Base-by-base conservation (phyloP, 2,329 filamentous ascomycete genomes). In the Alternaria postmessia region DNA sequence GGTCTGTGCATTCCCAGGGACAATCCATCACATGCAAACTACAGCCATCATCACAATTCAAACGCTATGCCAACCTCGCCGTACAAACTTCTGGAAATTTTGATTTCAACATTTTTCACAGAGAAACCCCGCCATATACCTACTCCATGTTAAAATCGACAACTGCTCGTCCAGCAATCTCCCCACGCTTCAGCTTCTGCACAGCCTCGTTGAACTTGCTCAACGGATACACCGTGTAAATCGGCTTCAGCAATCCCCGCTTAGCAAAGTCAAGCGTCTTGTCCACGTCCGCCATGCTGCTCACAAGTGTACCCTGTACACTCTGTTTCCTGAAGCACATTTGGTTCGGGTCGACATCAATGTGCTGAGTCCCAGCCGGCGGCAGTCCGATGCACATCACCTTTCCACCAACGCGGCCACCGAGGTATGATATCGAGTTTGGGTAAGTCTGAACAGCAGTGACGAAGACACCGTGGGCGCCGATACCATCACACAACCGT, bases 301-400 rank as follows among this genome's bases (percentile, higher is more conserved):
- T 82, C 2, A 84, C 82, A 34, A 84, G 70, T 20, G 75, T 78
- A 14, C 77, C 76, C 41, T 74, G 60, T 11, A 79, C 62, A 32
- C 65, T 69, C 67, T 77, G 72, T 61, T 76, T 78, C 66, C 66
- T 74, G 64, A 76, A 76, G 62, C 69, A 72, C 70, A 79, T 70
- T 48, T 70, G 67, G 30, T 64, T 70, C 22, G 76, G 76, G 58
- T 79, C 75, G 5, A 78, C 69, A 18, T 75, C 75, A 5, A 79
- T 74, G 26, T 71, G 71, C 20, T 57, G 56, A 9, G 60, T 66
- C 2, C 75, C 75, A 2, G 72, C 71, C 5, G 76, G 72, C 4
- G 76, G 79, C 61, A 82, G 42, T 48, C 82, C 83, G 59, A 85
- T 81, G 61, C 84, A 86, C 82, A 87, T 85, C 24, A 87, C 80